Evolutionary conservation across 106 monocot genomes (phyloP).

Genomic region (Phalaenopsis aphrodite): DNA sequence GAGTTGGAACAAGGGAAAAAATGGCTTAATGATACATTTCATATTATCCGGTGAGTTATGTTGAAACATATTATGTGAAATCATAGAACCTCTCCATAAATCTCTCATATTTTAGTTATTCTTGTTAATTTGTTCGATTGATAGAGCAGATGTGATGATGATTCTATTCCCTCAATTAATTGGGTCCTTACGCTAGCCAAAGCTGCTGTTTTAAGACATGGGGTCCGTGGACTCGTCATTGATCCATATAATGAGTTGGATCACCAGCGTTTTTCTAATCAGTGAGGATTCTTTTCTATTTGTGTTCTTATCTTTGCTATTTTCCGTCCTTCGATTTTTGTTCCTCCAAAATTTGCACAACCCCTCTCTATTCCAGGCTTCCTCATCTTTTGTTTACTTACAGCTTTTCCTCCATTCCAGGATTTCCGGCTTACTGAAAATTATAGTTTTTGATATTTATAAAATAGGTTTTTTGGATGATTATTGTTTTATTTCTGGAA

Average conservation of each 20-base stretch:
- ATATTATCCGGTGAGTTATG: slow-evolving; percentile 62
- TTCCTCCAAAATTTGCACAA: not conserved
- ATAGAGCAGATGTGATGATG: slow-evolving; percentile 63
- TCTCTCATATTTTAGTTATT: not conserved
- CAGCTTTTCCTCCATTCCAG: not conserved
- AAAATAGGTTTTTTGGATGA: not conserved
- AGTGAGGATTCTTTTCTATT: slow-evolving; percentile 36
- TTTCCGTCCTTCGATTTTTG: not conserved
- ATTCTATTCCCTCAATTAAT: slow-evolving; percentile 68
- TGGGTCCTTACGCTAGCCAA: slow-evolving; percentile 86
- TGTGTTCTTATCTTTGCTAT: not conserved
- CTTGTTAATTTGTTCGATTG: slow-evolving; percentile 4
- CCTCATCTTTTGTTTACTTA: not conserved
- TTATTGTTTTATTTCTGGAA: not conserved
- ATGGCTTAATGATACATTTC: slow-evolving; percentile 78
- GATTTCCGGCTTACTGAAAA: not conserved
- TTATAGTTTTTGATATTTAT: not conserved
- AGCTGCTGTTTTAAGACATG: slow-evolving; percentile 82
- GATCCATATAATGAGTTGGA: slow-evolving; percentile 99
- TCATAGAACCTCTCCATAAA: not conserved
- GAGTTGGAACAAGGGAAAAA: slow-evolving; percentile 74
- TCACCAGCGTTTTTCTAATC: slow-evolving; percentile 65
- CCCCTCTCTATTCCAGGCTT: not conserved
- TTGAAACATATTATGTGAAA: not conserved
- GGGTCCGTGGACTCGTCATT: slow-evolving; percentile 88